These are phyloP conservation scores for Salix purpurea DNA, from an alignment of 345 rosid genomes.

Conservation along the genomic window DNA sequence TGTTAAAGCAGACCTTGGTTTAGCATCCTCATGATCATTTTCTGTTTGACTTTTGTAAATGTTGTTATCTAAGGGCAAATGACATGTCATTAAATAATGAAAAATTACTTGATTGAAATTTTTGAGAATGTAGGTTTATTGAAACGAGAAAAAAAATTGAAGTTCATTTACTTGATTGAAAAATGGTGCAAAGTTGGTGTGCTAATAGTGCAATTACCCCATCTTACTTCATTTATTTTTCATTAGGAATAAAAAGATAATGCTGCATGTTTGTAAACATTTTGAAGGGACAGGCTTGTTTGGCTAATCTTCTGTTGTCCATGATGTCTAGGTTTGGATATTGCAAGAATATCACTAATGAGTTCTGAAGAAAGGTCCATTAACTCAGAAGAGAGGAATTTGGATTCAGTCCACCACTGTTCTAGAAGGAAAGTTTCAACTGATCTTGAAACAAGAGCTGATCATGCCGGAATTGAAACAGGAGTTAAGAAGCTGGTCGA, in stretches of 20 bases:
- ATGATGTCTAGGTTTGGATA: conserved; percentile 43
- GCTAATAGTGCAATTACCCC: too few relatives aligned
- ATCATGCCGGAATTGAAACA: conserved; percentile 69
- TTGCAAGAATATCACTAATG: conserved; percentile 60
- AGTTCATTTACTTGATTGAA: too few relatives aligned
- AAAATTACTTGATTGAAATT: too few relatives aligned
- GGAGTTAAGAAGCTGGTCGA: conserved; percentile 63
- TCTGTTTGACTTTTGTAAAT: neutral
- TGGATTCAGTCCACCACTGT: conserved; percentile 40
- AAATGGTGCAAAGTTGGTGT: too few relatives aligned
- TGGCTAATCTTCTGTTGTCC: conserved; percentile 9
- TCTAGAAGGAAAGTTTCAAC: conserved; percentile 47
- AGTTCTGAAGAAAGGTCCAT: conserved; percentile 49
- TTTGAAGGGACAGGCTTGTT: neutral
- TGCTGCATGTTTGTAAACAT: neutral
- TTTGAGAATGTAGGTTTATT: too few relatives aligned
- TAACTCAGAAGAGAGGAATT: conserved; percentile 42
- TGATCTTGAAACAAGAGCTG: conserved; percentile 55
- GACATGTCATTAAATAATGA: too few relatives aligned
- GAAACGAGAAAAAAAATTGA: too few relatives aligned
- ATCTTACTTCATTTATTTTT: neutral
- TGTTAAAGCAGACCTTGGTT: conserved; percentile 1
- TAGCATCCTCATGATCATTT: neutral
- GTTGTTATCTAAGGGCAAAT: neutral
- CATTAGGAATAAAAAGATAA: neutral